A percentile compares a stretch with the other conserved stretches of the same genome.
phyloP scores from a whole-genome alignment of 331 rosid genomes.

The Stylosanthes scabra region DNA sequence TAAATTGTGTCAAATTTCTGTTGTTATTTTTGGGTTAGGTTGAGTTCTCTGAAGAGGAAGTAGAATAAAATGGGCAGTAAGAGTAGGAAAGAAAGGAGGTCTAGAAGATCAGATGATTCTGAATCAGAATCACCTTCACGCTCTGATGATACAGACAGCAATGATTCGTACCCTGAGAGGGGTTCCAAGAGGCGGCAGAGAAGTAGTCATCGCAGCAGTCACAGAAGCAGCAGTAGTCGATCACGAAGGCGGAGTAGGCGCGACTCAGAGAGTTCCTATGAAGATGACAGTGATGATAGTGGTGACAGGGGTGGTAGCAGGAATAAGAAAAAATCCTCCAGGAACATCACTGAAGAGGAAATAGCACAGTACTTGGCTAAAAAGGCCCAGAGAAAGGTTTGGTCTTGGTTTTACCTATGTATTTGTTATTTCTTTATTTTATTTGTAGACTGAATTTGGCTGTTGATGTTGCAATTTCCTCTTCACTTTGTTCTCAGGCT shows the following conservation, averaged over 20 bases:
- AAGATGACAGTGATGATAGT: conserved; percentile 39
- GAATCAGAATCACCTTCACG: conserved; percentile 30
- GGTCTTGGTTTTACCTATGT: neutral
- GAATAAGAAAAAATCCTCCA: conserved; percentile 62
- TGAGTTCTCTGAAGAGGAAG: neutral
- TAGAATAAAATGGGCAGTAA: conserved; percentile 30
- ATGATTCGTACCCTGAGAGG: conserved; percentile 1
- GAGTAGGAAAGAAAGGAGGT: conserved; percentile 27
- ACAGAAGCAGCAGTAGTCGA: neutral
- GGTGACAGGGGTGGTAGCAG: conserved; percentile 37
- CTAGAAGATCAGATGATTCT: conserved; percentile 40
- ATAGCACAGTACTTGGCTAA: conserved; percentile 77
- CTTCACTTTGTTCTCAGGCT: conserved; percentile 53
- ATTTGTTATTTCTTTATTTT: conserved; percentile 25
- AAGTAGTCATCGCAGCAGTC: conserved; percentile 9
- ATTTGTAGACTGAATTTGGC: neutral
- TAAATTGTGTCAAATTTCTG: too few species aligned
- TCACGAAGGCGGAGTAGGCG: conserved; percentile 1
- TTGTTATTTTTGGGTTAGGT: neutral
- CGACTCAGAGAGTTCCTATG: conserved; percentile 36
- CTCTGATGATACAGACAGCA: conserved; percentile 5
- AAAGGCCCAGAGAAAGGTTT: conserved; percentile 89
- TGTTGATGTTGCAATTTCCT: conserved; percentile 2
- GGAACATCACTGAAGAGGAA: conserved; percentile 68
- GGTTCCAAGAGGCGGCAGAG: conserved; percentile 8